phyloP scores from a whole-genome alignment of 352 stramenopile species.

The Pythium dissimile region DNA sequence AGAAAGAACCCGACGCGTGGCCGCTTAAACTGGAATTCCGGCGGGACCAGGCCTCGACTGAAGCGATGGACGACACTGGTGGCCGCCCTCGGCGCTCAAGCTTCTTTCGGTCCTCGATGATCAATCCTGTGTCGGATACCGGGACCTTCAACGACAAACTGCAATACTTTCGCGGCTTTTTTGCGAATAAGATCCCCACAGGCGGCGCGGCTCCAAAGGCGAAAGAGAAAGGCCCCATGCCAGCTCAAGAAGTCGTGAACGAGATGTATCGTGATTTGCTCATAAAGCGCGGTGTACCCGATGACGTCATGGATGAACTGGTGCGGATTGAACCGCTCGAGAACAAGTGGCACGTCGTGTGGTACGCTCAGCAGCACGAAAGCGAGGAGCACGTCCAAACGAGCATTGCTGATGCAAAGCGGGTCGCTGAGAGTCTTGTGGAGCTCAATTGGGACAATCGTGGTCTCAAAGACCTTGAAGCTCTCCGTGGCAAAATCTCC shows the following conservation, averaged over 20 bases:
- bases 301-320: conserved; percentile 84
- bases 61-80: conserved; percentile 20
- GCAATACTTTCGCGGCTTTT: conserved; percentile 84
- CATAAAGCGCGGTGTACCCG: conserved; percentile 69
- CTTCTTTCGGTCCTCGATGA: conserved; percentile 71
- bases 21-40: conserved; percentile 76
- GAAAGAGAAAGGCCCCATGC: conserved; percentile 63
- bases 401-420: conserved; percentile 52
- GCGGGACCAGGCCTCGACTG: conserved; percentile 29
- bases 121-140: conserved; percentile 58
- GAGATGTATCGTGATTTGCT: conserved; percentile 85
- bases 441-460: conserved; percentile 84
- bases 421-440: conserved; percentile 71
- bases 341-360: conserved; percentile 86
- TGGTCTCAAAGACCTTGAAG: conserved; percentile 68
- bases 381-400: conserved; percentile 64
- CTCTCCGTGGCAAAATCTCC: conserved; percentile 66
- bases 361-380: conserved; percentile 80
- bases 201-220: conserved; percentile 56
- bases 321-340: conserved; percentile 79
- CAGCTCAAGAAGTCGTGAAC: conserved; percentile 70
- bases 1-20: conserved; percentile 65
- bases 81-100: conserved; percentile 49
- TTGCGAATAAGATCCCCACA: conserved; percentile 76
- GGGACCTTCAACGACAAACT: conserved; percentile 85